Base-by-base conservation (phyloP, 2,329 filamentous ascomycete species). In the Curvularia lunata region DNA sequence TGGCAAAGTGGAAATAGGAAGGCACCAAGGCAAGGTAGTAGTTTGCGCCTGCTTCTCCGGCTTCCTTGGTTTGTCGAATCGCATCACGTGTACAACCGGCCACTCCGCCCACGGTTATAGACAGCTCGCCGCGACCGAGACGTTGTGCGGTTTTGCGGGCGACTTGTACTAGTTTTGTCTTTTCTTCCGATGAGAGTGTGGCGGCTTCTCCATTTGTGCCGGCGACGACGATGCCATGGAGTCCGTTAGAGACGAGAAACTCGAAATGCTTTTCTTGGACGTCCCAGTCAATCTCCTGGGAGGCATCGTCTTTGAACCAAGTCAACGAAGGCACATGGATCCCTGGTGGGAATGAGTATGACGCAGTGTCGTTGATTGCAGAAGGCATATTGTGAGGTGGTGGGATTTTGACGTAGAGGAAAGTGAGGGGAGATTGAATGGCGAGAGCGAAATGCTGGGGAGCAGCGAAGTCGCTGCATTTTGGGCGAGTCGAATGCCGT, bases 261-360 rank as follows among this genome's bases (percentile, higher is more conserved):
- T 83, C 76, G 23, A 85, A 71, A 57, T 86, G 84, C 61, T 79
- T 78, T 54, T 79, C 79, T 66, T 87, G 83, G 1, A 82, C 69
- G 5, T 79, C 75, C 84, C 83, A 86, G 65, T 86, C 83, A 38
- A 86, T 82, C 41, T 84, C 81, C 64, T 86, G 84, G 4, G 65
- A 72, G 27, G 70, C 64, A 56, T 81, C 78, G 54, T 79, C 74
- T 46, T 77, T 73, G 69, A 86, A 86, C 78, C 80, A 86, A 3
- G 84, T 86, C 64, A 86, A 69, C 19, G 78, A 81, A 1, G 84
- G 84, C n/a, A 83, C 84, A 60, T 86, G 84, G 47, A 86, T 82
- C 4, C 84, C 84, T 1, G 80, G 78, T 28, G 83, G 81, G 61
- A 78, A 81, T 5, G 78, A 67, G 56, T 70, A 73, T 64, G 72